Base-by-base conservation (phyloP, 2,329 filamentous ascomycete species). In the Graphilbum sp. region DNA sequence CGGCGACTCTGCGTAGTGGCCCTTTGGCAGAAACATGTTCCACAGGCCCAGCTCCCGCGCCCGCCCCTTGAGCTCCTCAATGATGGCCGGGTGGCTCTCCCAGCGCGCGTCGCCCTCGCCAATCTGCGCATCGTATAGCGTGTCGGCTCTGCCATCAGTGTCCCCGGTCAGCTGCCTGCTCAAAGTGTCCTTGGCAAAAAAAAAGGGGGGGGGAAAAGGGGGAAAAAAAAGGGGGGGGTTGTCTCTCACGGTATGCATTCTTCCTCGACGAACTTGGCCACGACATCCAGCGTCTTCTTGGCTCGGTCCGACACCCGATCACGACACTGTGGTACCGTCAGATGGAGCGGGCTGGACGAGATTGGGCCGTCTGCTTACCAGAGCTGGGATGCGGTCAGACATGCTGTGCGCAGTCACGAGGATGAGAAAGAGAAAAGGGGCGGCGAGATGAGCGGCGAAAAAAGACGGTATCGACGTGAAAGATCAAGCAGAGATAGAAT, bases 1-100 rank as follows among this genome's bases (percentile, higher is more conserved):
- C 19, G 88, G 86, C 1, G 86, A 92, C 63, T 95, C 84, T 58
- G 80, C 84, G 69, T 95, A 96, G 62, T 95, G 87, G 50, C 79
- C 86, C 64, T 82, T 88, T 46, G 90, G 84, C 49, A 98, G 62
- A 67, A 98, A 98, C 79, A 98, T 81, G 62, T 98, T 98, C 90
- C 90, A 98, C 34, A 98, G 67, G 2, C 88, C 90, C 20, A 94
- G 70, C 49, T 79, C 69, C 53, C 69, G 72, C 33, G 88, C 90
- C 58, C 86, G 82, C 46, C 62, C 65, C 70, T 96, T 96, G 50
- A 98, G 71, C 39, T 90, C 79, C 49, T 98, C 90, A 44, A 98
- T 72, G 50, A 96, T 69, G 32, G 67, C 56, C 1, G 90, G 88
- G 55, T 92, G 81, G 30, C 67, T 61, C 47, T 79, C 71, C 80